A percentile compares a stretch with the other conserved stretches of the same genome.
Conservation (phyloP, 2,329 filamentous ascomycete species). For the Xylaria hypoxylon region DNA sequence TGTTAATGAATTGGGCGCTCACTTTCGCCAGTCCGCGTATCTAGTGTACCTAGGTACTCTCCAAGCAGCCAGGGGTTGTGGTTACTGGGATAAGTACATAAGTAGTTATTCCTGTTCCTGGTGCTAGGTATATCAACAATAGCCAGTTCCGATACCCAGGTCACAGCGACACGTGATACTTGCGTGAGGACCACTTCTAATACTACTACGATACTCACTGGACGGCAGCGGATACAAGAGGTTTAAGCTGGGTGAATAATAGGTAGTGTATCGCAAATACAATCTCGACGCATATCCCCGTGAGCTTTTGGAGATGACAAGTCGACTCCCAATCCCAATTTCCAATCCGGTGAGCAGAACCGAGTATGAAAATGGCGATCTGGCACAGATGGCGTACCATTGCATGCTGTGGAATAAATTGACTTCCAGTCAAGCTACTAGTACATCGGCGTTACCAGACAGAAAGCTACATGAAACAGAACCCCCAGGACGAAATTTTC, state of each 20-base stretch:
- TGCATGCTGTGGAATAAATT: conserved; percentile 26
- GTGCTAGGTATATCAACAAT: conserved; percentile 1
- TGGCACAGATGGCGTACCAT: conserved; percentile 19
- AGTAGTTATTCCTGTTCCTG: background rate
- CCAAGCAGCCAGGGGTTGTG: background rate
- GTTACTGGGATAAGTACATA: background rate
- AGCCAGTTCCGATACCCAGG: conserved; percentile 3
- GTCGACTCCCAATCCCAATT: background rate
- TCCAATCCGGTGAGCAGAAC: background rate
- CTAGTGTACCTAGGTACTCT: background rate
- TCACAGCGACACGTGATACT: conserved; percentile 34
- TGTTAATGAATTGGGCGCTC: too few relatives aligned
- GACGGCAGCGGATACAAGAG: conserved; percentile 1
- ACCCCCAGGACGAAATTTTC: conserved; percentile 21
- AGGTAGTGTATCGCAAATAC: too few relatives aligned
- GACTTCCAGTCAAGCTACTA: conserved; percentile 11
- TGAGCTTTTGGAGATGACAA: conserved; percentile 4
- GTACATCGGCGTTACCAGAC: conserved; percentile 6
- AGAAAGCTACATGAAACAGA: conserved; percentile 23
- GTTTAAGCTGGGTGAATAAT: background rate
- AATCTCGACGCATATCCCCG: background rate
- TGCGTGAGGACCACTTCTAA: conserved; percentile 22
- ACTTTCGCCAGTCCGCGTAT: background rate
- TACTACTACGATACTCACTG: conserved; percentile 11
- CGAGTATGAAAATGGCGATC: conserved; percentile 12